Evolutionary conservation across 331 rosid species (phyloP).

Genomic region (Prunus yedoensis): DNA sequence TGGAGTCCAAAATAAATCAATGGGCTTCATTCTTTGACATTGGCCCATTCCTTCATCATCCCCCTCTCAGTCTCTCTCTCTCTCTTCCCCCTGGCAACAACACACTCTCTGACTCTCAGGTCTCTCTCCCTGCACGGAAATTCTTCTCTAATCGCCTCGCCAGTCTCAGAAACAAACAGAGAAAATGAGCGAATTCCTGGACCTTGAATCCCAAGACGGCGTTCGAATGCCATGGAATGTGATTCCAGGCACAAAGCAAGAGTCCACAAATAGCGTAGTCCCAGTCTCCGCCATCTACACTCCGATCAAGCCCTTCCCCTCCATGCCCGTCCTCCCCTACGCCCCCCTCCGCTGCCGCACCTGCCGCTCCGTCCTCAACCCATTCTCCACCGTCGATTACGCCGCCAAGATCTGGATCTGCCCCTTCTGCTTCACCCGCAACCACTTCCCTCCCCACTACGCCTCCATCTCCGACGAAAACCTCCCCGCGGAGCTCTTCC

Average conservation of each 20-base stretch:
- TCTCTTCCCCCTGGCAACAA: not conserved
- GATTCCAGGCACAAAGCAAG: conserved; percentile 84
- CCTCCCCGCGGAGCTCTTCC: conserved; percentile 91
- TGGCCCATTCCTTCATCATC: not conserved
- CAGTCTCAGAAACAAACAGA: not conserved
- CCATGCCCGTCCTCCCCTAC: conserved; percentile 72
- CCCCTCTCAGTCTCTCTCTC: not conserved
- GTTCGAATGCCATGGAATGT: conserved; percentile 99
- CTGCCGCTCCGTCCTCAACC: conserved; percentile 86
- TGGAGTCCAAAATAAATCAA: not conserved
- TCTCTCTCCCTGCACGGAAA: not conserved
- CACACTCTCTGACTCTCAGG: not conserved
- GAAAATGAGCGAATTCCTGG: conserved; percentile 78
- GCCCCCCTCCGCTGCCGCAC: conserved; percentile 85
- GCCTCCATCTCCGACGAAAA: conserved; percentile 74
- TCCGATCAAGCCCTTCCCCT: conserved; percentile 72
- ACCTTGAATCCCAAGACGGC: conserved; percentile 90
- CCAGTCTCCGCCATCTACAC: conserved; percentile 86
- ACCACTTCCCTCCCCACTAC: conserved; percentile 84
- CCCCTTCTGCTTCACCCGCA: conserved; percentile 84
- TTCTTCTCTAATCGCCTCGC: not conserved
- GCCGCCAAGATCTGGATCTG: conserved; percentile 99
- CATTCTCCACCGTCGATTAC: conserved; percentile 89
- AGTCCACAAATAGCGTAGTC: conserved; percentile 58
- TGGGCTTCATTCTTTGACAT: not conserved